These are phyloP conservation scores for Ceratobasidium theobromae DNA, from an alignment of 1,284 basidiomycete genomes.

Conservation along the genomic window DNA sequence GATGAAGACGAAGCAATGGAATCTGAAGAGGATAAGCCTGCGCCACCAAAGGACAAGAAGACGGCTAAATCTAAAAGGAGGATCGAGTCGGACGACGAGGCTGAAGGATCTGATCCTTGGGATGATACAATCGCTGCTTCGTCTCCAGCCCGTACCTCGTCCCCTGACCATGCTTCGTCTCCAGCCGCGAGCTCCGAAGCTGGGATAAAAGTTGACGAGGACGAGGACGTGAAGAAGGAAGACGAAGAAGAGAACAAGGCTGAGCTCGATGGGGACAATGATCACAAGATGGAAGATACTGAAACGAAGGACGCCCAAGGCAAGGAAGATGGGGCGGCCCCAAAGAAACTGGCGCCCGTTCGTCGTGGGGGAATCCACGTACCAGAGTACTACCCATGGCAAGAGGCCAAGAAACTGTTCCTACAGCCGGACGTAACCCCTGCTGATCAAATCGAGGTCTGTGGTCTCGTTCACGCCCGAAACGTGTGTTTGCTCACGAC, in stretches of 20 bases:
- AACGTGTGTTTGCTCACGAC: background rate
- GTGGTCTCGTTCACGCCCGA: conserved; percentile 34
- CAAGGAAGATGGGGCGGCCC: conserved; percentile 11
- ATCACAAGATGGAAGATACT: conserved; percentile 38
- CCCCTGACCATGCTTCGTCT: conserved; percentile 5
- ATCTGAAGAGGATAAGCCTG: conserved; percentile 32
- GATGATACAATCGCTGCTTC: conserved; percentile 16
- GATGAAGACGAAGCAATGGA: conserved; percentile 29
- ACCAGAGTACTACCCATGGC: conserved; percentile 96
- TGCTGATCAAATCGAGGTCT: conserved; percentile 83
- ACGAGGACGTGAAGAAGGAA: conserved; percentile 50
- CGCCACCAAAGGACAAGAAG: conserved; percentile 33
- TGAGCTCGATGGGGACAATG: background rate
- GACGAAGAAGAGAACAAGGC: conserved; percentile 52
- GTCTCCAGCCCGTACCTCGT: conserved; percentile 8
- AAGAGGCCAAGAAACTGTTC: conserved; percentile 91
- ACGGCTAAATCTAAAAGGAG: conserved; percentile 23
- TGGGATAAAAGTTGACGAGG: conserved; percentile 23
- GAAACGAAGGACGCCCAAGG: conserved; percentile 48
- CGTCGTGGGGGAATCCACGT: conserved; percentile 65
- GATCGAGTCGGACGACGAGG: conserved; percentile 32
- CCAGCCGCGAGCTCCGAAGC: conserved; percentile 16
- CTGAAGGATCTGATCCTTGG: conserved; percentile 23
- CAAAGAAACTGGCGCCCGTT: conserved; percentile 35
- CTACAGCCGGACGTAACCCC: conserved; percentile 85